Percentiles rank a stretch among this genome's conserved stretches.
Evolutionary conservation across 108 stramenopile species (phyloP).

Genomic region (Mediolabrus comicus): DNA sequence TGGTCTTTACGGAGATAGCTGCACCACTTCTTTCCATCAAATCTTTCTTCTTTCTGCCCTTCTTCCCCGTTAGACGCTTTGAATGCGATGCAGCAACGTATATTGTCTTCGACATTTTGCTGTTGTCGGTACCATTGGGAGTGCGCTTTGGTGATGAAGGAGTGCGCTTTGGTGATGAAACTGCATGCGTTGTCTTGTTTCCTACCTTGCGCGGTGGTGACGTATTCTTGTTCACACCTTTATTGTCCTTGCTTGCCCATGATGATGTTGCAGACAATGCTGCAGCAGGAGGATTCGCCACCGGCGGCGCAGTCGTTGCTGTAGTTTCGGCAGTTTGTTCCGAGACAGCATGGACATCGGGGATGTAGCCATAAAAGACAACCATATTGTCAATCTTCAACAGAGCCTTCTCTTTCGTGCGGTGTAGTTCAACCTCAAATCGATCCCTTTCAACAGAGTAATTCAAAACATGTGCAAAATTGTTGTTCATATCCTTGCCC

Average conservation of each 20-base stretch:
- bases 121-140: background rate
- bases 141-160: background rate
- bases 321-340: background rate
- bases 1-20: conserved; percentile 13
- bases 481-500: conserved; percentile 19
- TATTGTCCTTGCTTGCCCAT: background rate
- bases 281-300: background rate
- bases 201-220: background rate
- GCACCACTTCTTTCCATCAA: conserved; percentile 18
- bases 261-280: background rate
- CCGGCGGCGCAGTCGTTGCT: background rate
- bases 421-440: conserved; percentile 22
- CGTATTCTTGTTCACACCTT: background rate
- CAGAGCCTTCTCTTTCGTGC: conserved; percentile 18
- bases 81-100: conserved; percentile 11
- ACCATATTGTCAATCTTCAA: conserved; percentile 28
- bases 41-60: conserved; percentile 31
- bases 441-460: conserved; percentile 30
- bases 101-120: conserved; percentile 12
- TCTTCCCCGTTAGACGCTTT: conserved; percentile 25
- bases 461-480: conserved; percentile 9
- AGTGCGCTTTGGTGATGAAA: background rate
- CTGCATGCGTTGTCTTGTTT: background rate
- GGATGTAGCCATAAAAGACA: conserved; percentile 18
- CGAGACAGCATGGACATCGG: background rate